Evolutionary conservation across 2,329 filamentous ascomycete species (phyloP), one percentile per base, ranked within the genome.

Genomic region (Endothia cerciana): DNA sequence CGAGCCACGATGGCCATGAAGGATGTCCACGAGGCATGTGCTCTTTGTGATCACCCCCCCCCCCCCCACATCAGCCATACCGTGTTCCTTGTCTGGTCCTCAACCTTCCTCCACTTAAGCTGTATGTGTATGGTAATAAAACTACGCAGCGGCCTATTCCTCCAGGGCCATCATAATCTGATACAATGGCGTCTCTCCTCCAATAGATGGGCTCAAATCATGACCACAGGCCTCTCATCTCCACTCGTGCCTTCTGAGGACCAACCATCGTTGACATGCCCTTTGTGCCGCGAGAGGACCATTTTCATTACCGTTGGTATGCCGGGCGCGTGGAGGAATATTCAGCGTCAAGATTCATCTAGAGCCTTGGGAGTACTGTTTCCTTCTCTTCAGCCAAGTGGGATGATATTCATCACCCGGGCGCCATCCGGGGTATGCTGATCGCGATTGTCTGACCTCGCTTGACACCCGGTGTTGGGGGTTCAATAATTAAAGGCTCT

Each of bases 171-270:
- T 17, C 45, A 11, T 17, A 19, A 47, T 15, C 3, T 28, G 4
- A 30, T 45, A 61, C 19, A 28, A 53, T 53, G 47, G 4, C 59
- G 41, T 51, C 45, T 40, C 33, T 61, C 59, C 28, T 17, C 22
- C 8, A 38, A n/a, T 25, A 17, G 28, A 13, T 41, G 8, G 13
- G 13, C 22, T 43, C 30, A 22, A 59, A 38, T 19, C 2, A 19
- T 15, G 10, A 19, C 25, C 28, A 47, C 15, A n/a, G 17, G 3
- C 36, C 41, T 30, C 19, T n/a, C 4, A 11, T 6, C 25, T 49
- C 45, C 13, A 51, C 5, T 15, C n/a, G 30, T 61, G 30, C 10
- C 45, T 22, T 6, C 33, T 10, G 13, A 25, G 30, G 30, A 38
- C 33, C 40, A 10, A n/a, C 13, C 19, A 38, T 40, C 6, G 13